Base-by-base conservation (phyloP, 345 rosid species). In the Camelina neglecta region DNA sequence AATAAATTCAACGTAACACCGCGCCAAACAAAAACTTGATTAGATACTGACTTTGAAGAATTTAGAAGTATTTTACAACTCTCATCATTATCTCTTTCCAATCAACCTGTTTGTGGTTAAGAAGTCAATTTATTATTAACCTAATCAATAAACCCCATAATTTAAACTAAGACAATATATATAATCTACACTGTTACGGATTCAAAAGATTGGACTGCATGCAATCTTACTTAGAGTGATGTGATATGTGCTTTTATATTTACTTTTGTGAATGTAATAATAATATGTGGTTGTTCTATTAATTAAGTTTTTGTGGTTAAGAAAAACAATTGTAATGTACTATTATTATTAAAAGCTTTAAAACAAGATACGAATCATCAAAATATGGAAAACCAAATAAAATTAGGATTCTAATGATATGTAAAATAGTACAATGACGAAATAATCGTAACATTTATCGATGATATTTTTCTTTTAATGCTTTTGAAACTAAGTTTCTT, bases 101-200 rank as follows among this genome's bases (percentile, higher is more conserved):
- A 36, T 73, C 60, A 60, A 13, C 58, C 55, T 35, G 15, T 8
- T 23, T 35, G 49, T 45, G 38, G 42, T 74, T 56, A 41, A 8
- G 53, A 29, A 21, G 60, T 66, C 67, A 48, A 57, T 56, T 55
- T 65, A 57, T 47, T 74, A 57, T 41, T 47, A 48, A 49, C 36
- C 1, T 12, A 26, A 26, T 39, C 47, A 50, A 67, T 29, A 26
- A 67, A 58, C 35, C 65, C 35, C 51, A 58, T 59, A 18, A 59
- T 59, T 58, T 24, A 38, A 47, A 24, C 16, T 21, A 55, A 66
- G 66, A 73, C 49, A 11, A 54, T 29, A 29, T 29, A 29, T 29
- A 63, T 3, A 72, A 29, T 57, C 66, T 35, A 53, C 21, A 26
- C 10, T 33, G 51, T 47, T 58, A 67, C 26, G 67, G 60, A 48